Percentiles rank a stretch among this genome's conserved stretches.
Conservation (phyloP, 805 yeast species). For the Kazachstania viticola region DNA sequence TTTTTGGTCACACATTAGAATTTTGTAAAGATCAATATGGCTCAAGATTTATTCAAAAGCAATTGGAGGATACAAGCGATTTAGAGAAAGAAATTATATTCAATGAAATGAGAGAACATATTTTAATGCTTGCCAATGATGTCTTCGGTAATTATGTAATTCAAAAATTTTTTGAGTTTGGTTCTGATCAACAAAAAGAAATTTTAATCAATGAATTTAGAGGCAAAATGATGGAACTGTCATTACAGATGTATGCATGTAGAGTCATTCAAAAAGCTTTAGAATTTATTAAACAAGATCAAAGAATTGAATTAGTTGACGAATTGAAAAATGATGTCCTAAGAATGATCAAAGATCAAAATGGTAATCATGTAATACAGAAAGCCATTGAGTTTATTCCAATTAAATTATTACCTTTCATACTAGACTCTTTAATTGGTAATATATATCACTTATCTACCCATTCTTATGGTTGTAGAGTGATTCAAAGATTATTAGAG, state of each 20-base stretch:
- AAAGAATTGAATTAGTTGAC: slow-evolving; percentile 54
- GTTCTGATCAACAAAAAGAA: slow-evolving; percentile 56
- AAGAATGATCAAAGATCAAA: slow-evolving; percentile 81
- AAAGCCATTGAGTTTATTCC: slow-evolving; percentile 85
- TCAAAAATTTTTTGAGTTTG: slow-evolving; percentile 85
- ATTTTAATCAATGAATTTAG: slow-evolving; percentile 44
- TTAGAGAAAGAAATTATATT: slow-evolving; percentile 73
- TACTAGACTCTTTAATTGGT: slow-evolving; percentile 56
- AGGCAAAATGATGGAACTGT: slow-evolving; percentile 61
- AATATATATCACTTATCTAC: slow-evolving; percentile 78
- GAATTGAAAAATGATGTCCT: slow-evolving; percentile 58
- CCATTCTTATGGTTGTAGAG: slow-evolving; percentile 97
- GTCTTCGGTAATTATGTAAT: slow-evolving; percentile 97
- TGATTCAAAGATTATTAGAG: slow-evolving; percentile 84
- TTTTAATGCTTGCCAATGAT: slow-evolving; percentile 80
- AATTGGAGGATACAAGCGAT: slow-evolving; percentile 49
- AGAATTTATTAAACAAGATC: slow-evolving; percentile 52
- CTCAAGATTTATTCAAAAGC: slow-evolving; percentile 90
- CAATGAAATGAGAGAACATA: slow-evolving; percentile 65
- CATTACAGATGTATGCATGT: slow-evolving; percentile 96
- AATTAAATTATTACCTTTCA: slow-evolving; percentile 53
- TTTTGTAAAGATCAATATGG: slow-evolving; percentile 96
- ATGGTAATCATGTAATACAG: slow-evolving; percentile 96
- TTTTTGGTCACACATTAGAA: slow-evolving; percentile 79
- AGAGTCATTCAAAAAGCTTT: slow-evolving; percentile 92